Conservation (phyloP, 1,284 basidiomycete genomes). For the Cutaneotrichosporon arboriforme region DNA sequence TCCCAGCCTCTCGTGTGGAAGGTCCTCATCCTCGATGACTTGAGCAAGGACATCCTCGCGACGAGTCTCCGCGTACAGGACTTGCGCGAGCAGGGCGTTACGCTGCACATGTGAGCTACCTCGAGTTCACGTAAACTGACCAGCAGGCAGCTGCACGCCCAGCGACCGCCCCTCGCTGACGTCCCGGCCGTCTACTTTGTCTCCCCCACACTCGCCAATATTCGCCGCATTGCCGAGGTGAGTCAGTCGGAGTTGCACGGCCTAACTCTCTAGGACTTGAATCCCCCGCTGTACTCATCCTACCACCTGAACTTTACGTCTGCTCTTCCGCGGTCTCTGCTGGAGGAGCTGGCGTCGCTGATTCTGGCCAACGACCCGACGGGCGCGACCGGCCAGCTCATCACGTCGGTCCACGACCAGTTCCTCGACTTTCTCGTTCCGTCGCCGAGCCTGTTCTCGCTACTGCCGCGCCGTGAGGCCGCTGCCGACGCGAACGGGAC, state of each 20-base stretch:
- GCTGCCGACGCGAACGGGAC: constrained; percentile 26
- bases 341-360: constrained; percentile 88
- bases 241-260: neutral
- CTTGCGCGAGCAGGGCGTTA: constrained; percentile 91
- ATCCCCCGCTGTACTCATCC: constrained; percentile 82
- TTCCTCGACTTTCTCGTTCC: constrained; percentile 96
- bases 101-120: constrained; percentile 79
- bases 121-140: neutral
- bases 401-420: constrained; percentile 81
- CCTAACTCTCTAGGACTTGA: constrained; percentile 53
- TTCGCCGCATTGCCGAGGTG: constrained; percentile 82
- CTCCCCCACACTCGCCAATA: constrained; percentile 78
- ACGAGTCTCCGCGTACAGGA: constrained; percentile 94
- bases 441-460: constrained; percentile 88
- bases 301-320: constrained; percentile 96
- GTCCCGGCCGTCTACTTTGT: constrained; percentile 98
- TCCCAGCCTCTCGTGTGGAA: constrained; percentile 87
- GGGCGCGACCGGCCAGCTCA: constrained; percentile 68
- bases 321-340: constrained; percentile 73
- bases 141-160: constrained; percentile 78
- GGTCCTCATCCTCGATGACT: constrained; percentile 87
- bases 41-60: constrained; percentile 92
- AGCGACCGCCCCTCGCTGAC: constrained; percentile 82
- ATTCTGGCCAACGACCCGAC: constrained; percentile 65
- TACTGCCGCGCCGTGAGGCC: constrained; percentile 56